Base-by-base conservation (phyloP, 495 filamentous ascomycete genomes). In the Immersiella caudata region DNA sequence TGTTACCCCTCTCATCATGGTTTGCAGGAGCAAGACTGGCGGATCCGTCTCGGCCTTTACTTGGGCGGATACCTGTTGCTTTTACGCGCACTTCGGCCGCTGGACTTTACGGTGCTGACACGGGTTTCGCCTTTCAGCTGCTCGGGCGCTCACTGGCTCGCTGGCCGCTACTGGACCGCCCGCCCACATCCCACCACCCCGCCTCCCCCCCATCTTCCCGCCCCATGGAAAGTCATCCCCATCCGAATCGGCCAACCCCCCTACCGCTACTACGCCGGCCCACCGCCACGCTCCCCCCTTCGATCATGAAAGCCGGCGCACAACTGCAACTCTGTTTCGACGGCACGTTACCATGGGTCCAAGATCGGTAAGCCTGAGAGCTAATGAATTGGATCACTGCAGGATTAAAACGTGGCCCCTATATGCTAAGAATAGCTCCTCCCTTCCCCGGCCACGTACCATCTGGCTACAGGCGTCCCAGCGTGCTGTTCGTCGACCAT, bases 381-480 rank as follows among this genome's bases (percentile, higher is more conserved):
- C 67, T 74, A 77, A 77, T 76, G 75, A 76, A 76, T 76, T 74
- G 75, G 71, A 69, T 65, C 69, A 71, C 75, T 75, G 75, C 76
- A 77, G 75, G 62, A 75, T 70, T 78, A 78, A 68, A 74, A 74
- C 70, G 70, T 74, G 73, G 73, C 66, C 76, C 69, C 64, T 75
- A 77, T 74, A 75, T 77, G 70, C 76, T 77, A 78, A 78, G 75
- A 77, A 78, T 78, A 78, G 76, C 68, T 60, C 72, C 57, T 60
- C 68, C 68, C 64, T 70, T 64, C 71, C 69, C 64, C 68, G 69
- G 68, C 69, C 75, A 72, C 69, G 70, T 72, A 65, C 72, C 70
- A 72, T 68, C 71, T 68, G 70, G 51, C 64, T 68, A 56, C 52
- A 50, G 62, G 57, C 56, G 49, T 69, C 62, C 40, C 40, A n/a